phyloP scores from a whole-genome alignment of 1,284 basidiomycete species.

The Sanghuangporus sanghuang region DNA sequence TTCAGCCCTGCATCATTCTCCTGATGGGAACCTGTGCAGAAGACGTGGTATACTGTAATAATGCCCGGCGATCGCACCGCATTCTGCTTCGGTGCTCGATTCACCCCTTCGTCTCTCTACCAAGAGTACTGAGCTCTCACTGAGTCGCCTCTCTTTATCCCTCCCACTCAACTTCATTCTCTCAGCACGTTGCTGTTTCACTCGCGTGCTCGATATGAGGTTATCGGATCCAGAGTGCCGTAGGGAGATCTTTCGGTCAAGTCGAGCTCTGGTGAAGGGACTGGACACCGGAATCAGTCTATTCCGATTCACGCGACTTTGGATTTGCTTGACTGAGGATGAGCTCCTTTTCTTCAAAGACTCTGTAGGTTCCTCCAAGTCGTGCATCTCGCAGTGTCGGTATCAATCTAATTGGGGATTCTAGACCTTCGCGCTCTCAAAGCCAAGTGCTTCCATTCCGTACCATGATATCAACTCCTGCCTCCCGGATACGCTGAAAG shows the following conservation, averaged over 20 bases:
- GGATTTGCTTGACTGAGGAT: constrained; percentile 13
- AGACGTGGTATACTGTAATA: background rate
- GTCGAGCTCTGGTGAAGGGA: constrained; percentile 10
- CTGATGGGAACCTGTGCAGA: background rate
- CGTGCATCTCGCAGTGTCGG: background rate
- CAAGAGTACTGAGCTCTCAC: background rate
- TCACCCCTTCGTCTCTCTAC: background rate
- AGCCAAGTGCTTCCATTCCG: background rate
- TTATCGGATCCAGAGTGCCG: background rate
- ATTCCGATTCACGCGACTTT: constrained; percentile 8
- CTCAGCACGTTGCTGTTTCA: background rate
- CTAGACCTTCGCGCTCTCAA: constrained; percentile 1
- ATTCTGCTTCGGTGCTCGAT: background rate
- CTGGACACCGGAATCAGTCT: background rate
- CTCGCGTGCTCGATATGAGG: background rate
- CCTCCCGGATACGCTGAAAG: background rate
- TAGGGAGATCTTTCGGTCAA: constrained; percentile 2
- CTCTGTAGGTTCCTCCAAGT: background rate
- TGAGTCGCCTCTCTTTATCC: background rate
- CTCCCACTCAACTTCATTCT: background rate
- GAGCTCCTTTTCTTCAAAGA: constrained; percentile 16
- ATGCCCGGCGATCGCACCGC: background rate
- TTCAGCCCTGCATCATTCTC: background rate
- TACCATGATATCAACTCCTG: background rate
- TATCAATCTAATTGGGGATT: background rate